Evolutionary conservation across 345 rosid genomes (phyloP), one percentile per base, ranked within the genome.

Genomic region (Eucalyptus albens): DNA sequence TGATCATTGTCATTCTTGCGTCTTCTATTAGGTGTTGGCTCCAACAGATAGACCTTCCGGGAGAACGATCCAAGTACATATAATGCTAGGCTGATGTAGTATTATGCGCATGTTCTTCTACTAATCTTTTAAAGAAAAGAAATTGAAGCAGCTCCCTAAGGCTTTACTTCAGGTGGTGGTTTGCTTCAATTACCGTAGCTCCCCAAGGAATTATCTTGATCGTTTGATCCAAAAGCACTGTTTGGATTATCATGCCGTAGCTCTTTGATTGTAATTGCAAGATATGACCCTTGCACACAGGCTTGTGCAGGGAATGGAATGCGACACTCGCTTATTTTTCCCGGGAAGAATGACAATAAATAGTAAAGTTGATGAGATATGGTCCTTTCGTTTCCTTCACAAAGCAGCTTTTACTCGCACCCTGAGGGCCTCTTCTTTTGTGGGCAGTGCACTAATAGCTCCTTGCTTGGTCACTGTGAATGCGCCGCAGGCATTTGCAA

Each of bases 401-500:
- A 90, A 67, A 85, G 90, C 31, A 49, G 50, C 55, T 88, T 45
- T 45, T 45, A 45, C 47, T 45, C 47, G 47, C 47, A 45, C 47
- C 47, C 11, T 9, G 47, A 45, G 47, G 47, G 47, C 47, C 47
- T 45, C 47, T 45, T 45, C 47, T 45, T 45, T 45, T 45, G 11
- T 45, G 47, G 47, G 47, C 87, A 97, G 91, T 0, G 98, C 96
- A 13, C 99, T 99, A 91, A 97, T 97, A 0, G 99, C 99, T 80
- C 99, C 99, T 91, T 97, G 94, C 93, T 94, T 95, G 50, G 95
- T 97, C 51, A 97, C 99, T 0, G 99, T 95, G 87, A 94, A 91
- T 50, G 99, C 98, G 29, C 97, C 99, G 50, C 99, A 97, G 53
- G 94, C 97, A 87, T 98, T 97, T 50, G 97, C 99, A 15, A 97